phyloP scores from a whole-genome alignment of 352 stramenopile genomes.

The Globisporangium emineosum region DNA sequence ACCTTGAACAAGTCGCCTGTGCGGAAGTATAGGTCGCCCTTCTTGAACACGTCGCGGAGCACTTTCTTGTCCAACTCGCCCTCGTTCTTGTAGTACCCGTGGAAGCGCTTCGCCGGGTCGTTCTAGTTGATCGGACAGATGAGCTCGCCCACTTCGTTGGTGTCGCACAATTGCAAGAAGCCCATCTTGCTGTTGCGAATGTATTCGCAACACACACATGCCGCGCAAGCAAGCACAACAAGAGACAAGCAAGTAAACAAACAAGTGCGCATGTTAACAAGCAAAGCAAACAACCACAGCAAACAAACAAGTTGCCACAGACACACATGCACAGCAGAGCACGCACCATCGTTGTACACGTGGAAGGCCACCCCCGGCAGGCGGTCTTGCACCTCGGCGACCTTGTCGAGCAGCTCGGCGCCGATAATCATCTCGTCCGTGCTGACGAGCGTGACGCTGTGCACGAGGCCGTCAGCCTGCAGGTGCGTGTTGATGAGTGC shows the following conservation, averaged over 20 bases:
- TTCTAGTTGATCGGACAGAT: conserved; percentile 52
- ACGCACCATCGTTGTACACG: conserved; percentile 49
- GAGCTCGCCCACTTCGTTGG: conserved; percentile 70
- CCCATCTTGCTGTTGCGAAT: conserved; percentile 39
- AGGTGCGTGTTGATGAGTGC: conserved; percentile 85
- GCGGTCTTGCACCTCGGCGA: conserved; percentile 26
- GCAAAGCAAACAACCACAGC: not conserved
- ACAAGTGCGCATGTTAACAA: not conserved
- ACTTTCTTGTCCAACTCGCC: conserved; percentile 84
- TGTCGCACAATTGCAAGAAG: conserved; percentile 41
- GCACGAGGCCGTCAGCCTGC: conserved; percentile 54
- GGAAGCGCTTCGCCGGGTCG: conserved; percentile 68
- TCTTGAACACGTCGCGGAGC: conserved; percentile 71
- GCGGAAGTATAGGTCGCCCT: conserved; percentile 87
- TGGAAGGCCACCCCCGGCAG: conserved; percentile 42
- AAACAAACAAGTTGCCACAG: conserved; percentile 1
- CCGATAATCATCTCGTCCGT: conserved; percentile 64
- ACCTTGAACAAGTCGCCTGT: conserved; percentile 87
- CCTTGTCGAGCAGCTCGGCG: conserved; percentile 44
- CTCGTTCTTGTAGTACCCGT: conserved; percentile 86
- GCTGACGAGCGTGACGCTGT: conserved; percentile 65
- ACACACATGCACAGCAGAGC: not conserved
- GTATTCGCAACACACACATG: conserved; percentile 37
- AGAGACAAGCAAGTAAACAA: too few species aligned
- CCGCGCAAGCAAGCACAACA: not conserved